phyloP scores from a whole-genome alignment of 495 filamentous ascomycete species.

The Neurospora hispaniola region DNA sequence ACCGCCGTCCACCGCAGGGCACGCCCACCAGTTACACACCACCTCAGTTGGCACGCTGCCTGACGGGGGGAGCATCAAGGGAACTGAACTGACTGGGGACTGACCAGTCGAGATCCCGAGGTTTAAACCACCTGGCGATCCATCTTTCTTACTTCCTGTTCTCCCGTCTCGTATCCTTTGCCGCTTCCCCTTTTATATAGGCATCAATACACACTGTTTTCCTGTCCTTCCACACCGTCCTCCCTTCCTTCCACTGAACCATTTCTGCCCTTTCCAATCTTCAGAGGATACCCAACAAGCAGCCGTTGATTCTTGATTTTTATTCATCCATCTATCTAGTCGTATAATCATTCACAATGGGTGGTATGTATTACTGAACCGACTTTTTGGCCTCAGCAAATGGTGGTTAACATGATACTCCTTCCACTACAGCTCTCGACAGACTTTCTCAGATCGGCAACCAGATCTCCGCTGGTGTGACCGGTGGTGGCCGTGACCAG shows the following conservation, averaged over 20 bases:
- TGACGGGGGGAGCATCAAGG: no score
- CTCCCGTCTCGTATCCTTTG: not conserved
- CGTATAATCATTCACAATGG: slow-evolving; percentile 17
- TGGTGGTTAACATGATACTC: slow-evolving; percentile 3
- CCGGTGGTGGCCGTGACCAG: slow-evolving; percentile 31
- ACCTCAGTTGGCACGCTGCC: not conserved
- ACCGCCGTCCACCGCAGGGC: not conserved
- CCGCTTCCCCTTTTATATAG: not conserved
- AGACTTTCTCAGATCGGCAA: slow-evolving; percentile 35
- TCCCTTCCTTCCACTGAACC: not conserved
- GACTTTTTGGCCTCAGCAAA: not conserved
- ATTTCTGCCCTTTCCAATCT: not conserved
- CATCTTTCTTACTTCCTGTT: not conserved
- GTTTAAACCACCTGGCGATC: not conserved
- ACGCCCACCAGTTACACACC: not conserved
- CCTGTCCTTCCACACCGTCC: not conserved
- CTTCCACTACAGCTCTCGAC: slow-evolving; percentile 26
- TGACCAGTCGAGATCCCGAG: not conserved
- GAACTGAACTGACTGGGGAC: no score
- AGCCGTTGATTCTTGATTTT: not conserved
- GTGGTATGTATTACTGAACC: slow-evolving; percentile 14
- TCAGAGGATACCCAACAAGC: not conserved
- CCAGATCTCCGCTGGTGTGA: slow-evolving; percentile 31
- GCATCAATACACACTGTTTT: not conserved
- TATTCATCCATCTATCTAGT: not conserved